Evolutionary conservation across 805 yeast genomes (phyloP), one percentile per base, ranked within the genome.

Genomic region (Pichia cephalocereana): DNA sequence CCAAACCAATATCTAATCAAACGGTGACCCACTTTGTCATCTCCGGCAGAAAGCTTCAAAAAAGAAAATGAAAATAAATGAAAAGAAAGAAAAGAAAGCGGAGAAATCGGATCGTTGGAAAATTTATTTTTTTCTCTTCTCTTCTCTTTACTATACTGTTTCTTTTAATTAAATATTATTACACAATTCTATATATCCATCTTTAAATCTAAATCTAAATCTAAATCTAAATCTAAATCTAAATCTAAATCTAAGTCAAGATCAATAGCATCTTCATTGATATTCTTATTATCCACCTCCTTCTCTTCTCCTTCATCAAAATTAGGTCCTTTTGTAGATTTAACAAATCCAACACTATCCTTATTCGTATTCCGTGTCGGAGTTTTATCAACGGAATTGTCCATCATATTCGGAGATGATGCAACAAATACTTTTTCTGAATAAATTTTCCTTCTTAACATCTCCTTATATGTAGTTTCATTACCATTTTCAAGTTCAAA

Each of bases 401-500:
- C 14, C 14, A 6, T 14, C 14, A 30, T 7, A 6, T 3, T 30
- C 10, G 32, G 32, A 30, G 23, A 18, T 5, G 17, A 15, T 11
- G 19, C 6, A 12, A 47, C 51, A 38, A 19, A 48, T 5, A 48
- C 17, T 15, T 40, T 53, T 40, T 57, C 62, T 43, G 55, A 44
- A 15, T 65, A 58, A 52, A 87, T 71, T 59, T 80, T 83, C 52
- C 70, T 68, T 42, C 82, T 66, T 26, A 87, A 61, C 90, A 89
- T 82, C 19, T 80, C 83, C 56, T 84, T 87, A 62, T 76, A 88
- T 0, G 84, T 76, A 4, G 71, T 72, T 57, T 85, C 93, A 50
- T 75, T 67, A 6, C 98, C 98, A 61, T 77, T 55, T 14, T 75
- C 70, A 34, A 85, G 61, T 60, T 90, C 98, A 61, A 89, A 87